These are phyloP conservation scores for Tetratostichococcus sp. DNA, from an alignment of 139 green algal genomes.

Conservation along the genomic window DNA sequence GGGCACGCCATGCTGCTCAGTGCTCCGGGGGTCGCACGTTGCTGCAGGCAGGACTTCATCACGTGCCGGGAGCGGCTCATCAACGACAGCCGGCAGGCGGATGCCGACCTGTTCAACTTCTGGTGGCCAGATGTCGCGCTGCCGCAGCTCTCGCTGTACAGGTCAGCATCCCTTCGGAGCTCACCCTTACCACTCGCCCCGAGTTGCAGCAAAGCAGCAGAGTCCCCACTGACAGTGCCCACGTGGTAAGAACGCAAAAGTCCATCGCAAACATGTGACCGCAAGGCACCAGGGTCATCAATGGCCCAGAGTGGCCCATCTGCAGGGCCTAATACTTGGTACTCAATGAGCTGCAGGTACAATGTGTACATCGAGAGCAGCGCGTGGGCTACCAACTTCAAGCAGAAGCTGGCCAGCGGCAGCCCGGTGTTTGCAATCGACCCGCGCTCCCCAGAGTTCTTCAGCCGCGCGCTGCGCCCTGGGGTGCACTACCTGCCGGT, in stretches of 20 bases:
- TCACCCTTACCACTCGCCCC: too few species aligned
- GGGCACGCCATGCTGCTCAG: too few species aligned
- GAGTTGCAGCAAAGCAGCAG: too few species aligned
- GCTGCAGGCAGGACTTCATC: constrained; percentile 20
- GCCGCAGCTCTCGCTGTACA: constrained; percentile 53
- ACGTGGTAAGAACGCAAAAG: too few species aligned
- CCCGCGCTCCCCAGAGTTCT: constrained; percentile 15
- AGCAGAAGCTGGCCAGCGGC: constrained; percentile 25
- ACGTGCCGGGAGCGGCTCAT: background rate
- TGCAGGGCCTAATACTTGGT: background rate
- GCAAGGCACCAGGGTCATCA: too few species aligned
- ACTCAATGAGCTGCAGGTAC: constrained; percentile 1
- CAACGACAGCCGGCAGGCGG: constrained; percentile 1
- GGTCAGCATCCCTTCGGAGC: background rate
- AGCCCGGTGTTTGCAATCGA: constrained; percentile 19
- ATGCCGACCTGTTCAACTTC: constrained; percentile 27
- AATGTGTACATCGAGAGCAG: constrained; percentile 22
- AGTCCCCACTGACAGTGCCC: too few species aligned
- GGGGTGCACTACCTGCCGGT: constrained; percentile 22
- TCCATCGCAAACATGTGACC: too few species aligned
- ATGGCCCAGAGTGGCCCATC: background rate
- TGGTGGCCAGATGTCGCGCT: constrained; percentile 8
- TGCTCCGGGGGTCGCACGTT: too few species aligned
- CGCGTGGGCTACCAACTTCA: constrained; percentile 21
- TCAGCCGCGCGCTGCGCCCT: background rate